phyloP scores from a whole-genome alignment of 1,139 yeast species.

The Hemisphaericaspora xylanilytica region DNA sequence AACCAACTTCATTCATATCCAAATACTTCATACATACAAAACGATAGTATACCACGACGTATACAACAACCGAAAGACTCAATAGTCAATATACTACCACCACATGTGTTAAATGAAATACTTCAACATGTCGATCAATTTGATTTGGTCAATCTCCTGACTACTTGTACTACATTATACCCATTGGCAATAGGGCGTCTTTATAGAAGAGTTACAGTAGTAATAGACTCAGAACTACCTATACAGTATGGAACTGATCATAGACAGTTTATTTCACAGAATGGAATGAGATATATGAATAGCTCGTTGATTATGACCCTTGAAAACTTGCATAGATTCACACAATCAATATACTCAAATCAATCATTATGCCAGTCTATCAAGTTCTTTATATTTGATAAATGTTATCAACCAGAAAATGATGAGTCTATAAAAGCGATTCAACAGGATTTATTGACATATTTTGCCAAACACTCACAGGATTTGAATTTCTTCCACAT shows the following conservation, averaged over 20 bases:
- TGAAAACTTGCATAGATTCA: constrained; percentile 20
- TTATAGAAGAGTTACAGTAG: constrained; percentile 33
- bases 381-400: constrained; percentile 35
- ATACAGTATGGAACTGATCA: constrained; percentile 17
- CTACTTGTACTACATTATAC: constrained; percentile 25
- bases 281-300: constrained; percentile 34
- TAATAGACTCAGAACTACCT: constrained; percentile 32
- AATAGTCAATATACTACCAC: constrained; percentile 9
- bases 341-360: constrained; percentile 20
- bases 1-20: neutral
- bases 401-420: constrained; percentile 23
- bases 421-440: constrained; percentile 16
- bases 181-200: constrained; percentile 25
- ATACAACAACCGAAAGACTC: constrained; percentile 10
- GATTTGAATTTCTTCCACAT: constrained; percentile 35
- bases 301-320: constrained; percentile 26
- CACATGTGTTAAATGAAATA: constrained; percentile 11
- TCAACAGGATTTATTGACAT: constrained; percentile 26
- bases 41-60: too few species aligned
- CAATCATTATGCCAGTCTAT: constrained; percentile 23
- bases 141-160: constrained; percentile 28
- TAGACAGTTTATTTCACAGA: constrained; percentile 24
- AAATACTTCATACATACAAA: neutral
- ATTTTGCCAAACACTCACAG: constrained; percentile 26
- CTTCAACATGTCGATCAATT: constrained; percentile 29